Evolutionary conservation across 1,284 basidiomycete species (phyloP).

Genomic region (Waitea zeae): DNA sequence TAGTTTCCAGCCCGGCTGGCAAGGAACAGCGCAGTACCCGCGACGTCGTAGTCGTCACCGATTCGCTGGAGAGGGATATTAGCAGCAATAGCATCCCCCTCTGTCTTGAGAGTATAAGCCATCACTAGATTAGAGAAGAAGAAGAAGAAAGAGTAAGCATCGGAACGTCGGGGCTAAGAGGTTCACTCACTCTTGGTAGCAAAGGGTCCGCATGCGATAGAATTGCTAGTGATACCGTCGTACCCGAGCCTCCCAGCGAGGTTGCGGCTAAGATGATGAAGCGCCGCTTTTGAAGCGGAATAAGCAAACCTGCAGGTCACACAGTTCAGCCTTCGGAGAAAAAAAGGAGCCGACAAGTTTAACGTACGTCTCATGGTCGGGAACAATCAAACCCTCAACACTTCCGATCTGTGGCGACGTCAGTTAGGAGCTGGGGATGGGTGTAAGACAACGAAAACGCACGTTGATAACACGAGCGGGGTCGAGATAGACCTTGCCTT

Average conservation of each 20-base stretch:
- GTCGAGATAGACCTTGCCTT: conserved; percentile 20
- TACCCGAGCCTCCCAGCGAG: conserved; percentile 40
- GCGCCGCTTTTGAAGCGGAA: conserved; percentile 43
- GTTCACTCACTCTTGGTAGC: conserved; percentile 27
- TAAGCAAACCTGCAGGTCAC: too few relatives aligned
- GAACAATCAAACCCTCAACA: conserved; percentile 36
- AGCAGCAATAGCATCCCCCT: conserved; percentile 26
- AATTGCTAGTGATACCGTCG: conserved; percentile 50
- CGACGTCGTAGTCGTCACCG: conserved; percentile 46
- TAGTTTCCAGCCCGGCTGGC: conserved; percentile 40
- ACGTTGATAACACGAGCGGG: conserved; percentile 51
- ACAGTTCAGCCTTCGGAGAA: too few relatives aligned
- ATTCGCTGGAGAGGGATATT: conserved; percentile 35
- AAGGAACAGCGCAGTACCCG: conserved; percentile 43
- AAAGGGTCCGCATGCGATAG: conserved; percentile 46
- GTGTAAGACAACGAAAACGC: conserved; percentile 9
- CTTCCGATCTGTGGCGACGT: conserved; percentile 36
- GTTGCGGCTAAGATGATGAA: conserved; percentile 45
- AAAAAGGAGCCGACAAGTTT: too few relatives aligned
- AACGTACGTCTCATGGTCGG: conserved; percentile 47
- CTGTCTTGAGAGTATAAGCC: conserved; percentile 30
- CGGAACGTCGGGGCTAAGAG: too few relatives aligned
- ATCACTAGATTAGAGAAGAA: conserved; percentile 28
- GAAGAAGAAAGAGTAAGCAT: too few relatives aligned
- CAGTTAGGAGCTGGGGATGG: conserved; percentile 2